Percentiles rank a stretch among this genome's conserved stretches.
Evolutionary conservation across 2,329 filamentous ascomycete species (phyloP).

Genomic region (Aspergillus costaricaensis): DNA sequence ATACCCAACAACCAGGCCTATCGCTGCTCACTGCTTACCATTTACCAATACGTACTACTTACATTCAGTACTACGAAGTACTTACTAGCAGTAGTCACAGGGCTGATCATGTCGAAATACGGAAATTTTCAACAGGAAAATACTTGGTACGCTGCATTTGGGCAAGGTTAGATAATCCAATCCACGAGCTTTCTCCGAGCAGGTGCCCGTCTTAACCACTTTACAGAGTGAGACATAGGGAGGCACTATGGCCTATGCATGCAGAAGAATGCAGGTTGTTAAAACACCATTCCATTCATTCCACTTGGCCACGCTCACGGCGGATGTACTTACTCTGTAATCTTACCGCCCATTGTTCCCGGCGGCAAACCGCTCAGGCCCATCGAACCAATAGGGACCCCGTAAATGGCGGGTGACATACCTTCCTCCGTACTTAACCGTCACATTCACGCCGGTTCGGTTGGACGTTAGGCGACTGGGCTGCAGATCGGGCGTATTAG

Average conservation of each 20-base stretch:
- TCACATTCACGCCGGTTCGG: too few species aligned
- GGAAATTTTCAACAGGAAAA: not conserved
- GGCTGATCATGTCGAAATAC: not conserved
- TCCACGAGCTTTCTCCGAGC: not conserved
- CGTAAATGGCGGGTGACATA: not conserved
- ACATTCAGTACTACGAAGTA: too few species aligned
- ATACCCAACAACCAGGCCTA: not conserved
- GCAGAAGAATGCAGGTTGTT: not conserved
- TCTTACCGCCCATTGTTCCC: constrained; percentile 1
- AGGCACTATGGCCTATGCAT: not conserved
- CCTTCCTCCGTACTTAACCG: not conserved
- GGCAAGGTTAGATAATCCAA: not conserved
- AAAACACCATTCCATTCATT: not conserved
- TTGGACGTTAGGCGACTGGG: not conserved
- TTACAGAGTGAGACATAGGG: not conserved
- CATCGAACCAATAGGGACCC: not conserved
- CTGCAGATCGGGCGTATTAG: not conserved
- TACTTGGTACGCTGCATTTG: too few species aligned
- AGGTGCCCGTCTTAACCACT: not conserved
- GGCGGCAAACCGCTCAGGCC: not conserved
- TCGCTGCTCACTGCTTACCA: not conserved
- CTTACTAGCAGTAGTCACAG: not conserved
- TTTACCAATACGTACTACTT: too few species aligned
- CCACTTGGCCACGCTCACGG: not conserved
- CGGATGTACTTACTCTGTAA: not conserved